A percentile compares a stretch with the other conserved stretches of the same genome.
phyloP scores from a whole-genome alignment of 345 rosid species.

The Linum lewisii region DNA sequence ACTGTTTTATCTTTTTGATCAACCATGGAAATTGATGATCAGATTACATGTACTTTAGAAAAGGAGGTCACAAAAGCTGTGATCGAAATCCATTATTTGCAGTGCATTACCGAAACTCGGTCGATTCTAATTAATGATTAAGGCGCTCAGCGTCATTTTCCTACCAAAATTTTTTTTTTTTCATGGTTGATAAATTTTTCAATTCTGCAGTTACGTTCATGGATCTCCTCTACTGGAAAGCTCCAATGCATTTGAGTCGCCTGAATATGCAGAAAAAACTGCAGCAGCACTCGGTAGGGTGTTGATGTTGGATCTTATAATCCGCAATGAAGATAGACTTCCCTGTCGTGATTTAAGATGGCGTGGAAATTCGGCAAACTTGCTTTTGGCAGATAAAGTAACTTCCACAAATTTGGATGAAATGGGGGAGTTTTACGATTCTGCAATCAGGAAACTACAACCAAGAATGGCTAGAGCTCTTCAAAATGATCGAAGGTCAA shows the following conservation, averaged over 20 bases:
- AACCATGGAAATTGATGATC: no score
- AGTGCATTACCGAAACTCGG: no score
- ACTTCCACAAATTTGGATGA: constrained; percentile 35
- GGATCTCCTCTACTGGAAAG: constrained; percentile 88
- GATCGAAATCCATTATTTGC: no score
- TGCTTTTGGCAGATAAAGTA: constrained; percentile 66
- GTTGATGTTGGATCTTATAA: constrained; percentile 83
- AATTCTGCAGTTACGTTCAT: constrained; percentile 73
- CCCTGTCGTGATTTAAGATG: constrained; percentile 90
- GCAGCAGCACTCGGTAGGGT: constrained; percentile 85
- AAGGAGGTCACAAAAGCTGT: no score
- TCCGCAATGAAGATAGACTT: constrained; percentile 92
- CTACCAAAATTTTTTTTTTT: no score
- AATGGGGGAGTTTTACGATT: constrained; percentile 63
- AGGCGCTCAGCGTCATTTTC: no score
- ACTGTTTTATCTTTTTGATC: no score
- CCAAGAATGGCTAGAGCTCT: constrained; percentile 75
- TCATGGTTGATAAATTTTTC: neutral
- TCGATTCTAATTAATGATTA: no score
- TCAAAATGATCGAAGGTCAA: constrained; percentile 78
- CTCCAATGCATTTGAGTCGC: constrained; percentile 60
- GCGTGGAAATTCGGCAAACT: constrained; percentile 97
- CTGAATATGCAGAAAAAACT: constrained; percentile 62
- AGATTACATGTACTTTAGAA: no score
- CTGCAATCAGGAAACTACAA: constrained; percentile 57